Conservation (phyloP, 2,329 filamentous ascomycete species). For the Arthrobotrys musiformis region DNA sequence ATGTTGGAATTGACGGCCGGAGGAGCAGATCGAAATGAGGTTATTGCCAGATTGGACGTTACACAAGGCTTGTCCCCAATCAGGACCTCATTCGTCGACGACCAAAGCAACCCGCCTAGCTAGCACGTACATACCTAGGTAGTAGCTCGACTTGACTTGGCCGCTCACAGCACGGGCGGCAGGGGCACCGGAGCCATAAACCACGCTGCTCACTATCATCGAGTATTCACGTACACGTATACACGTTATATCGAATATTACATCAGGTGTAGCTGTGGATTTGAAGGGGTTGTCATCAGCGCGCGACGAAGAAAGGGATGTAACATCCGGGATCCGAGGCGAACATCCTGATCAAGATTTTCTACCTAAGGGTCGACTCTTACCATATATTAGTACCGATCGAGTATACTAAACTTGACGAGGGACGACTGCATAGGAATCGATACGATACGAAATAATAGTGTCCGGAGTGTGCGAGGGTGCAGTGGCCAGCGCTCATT, state of each 20-base stretch:
- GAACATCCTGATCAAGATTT: too few relatives aligned
- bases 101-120: slow-evolving; percentile 7
- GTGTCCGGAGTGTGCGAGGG: too few relatives aligned
- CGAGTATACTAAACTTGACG: not conserved
- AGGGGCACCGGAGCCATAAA: not conserved
- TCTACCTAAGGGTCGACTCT: not conserved
- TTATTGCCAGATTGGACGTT: slow-evolving; percentile 13
- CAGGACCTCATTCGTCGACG: not conserved
- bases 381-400: not conserved
- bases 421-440: not conserved
- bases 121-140: too few relatives aligned
- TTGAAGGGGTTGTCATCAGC: too few relatives aligned
- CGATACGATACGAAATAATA: not conserved
- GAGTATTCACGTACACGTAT: too few relatives aligned
- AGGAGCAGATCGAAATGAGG: not conserved
- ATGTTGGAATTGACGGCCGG: slow-evolving; percentile 5
- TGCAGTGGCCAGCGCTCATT: too few relatives aligned
- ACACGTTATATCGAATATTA: too few relatives aligned
- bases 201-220: not conserved
- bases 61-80: slow-evolving; percentile 13
- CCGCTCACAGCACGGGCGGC: not conserved
- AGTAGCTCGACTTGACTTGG: not conserved
- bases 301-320: too few relatives aligned
- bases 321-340: not conserved
- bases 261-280: too few relatives aligned